Conservation (phyloP, 257 asterid genomes). For the Solanum chilense region DNA sequence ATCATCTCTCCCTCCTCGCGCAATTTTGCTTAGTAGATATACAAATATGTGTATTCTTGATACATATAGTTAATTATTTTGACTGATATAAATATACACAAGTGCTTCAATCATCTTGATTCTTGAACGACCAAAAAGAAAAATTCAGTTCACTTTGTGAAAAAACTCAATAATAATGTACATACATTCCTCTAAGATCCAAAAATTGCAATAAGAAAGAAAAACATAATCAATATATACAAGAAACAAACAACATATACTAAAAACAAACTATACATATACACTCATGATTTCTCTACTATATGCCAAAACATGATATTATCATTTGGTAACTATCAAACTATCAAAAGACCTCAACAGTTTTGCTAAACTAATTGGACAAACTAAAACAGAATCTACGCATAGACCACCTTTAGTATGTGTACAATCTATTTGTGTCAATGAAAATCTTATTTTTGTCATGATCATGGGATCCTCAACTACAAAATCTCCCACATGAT, state of each 20-base stretch:
- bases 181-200: not conserved
- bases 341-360: not conserved
- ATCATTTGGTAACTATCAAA: not conserved
- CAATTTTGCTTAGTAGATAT: no score
- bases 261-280: not conserved
- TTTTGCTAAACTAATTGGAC: slow-evolving; percentile 45
- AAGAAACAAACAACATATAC: not conserved
- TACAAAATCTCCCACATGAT: slow-evolving; percentile 65
- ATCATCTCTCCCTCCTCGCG: no score
- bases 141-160: not conserved
- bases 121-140: not conserved
- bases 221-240: not conserved
- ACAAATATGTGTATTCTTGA: no score
- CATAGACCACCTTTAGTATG: slow-evolving; percentile 82
- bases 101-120: not conserved
- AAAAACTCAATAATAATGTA: not conserved
- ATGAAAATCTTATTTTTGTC: slow-evolving; percentile 44
- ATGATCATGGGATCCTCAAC: slow-evolving; percentile 22
- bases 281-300: not conserved
- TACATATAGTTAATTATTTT: no score
- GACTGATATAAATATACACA: no score
- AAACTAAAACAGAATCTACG: slow-evolving; percentile 61
- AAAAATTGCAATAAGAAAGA: not conserved
- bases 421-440: slow-evolving; percentile 81
- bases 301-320: not conserved